Percentiles rank a stretch among this genome's conserved stretches.
These are phyloP conservation scores for Micromonas pusilla DNA, from an alignment of 139 green algal genomes.

Conservation along the genomic window DNA sequence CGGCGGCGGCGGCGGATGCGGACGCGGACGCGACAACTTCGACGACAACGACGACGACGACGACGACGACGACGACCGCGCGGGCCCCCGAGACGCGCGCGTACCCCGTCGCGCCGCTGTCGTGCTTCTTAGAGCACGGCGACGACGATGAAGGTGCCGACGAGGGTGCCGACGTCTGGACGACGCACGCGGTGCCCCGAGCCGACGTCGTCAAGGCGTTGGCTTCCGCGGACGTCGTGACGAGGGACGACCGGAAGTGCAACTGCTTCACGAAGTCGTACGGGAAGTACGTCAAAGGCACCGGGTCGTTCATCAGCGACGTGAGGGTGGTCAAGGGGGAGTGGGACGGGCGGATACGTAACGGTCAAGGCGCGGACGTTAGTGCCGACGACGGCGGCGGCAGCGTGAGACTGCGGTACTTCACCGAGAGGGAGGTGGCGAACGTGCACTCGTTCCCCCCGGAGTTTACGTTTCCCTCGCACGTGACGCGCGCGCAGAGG, in stretches of 20 bases:
- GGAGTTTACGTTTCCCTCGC: neutral
- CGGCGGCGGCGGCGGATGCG: too few relatives aligned
- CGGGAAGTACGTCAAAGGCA: neutral
- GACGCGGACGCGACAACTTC: too few relatives aligned
- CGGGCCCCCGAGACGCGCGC: too few relatives aligned
- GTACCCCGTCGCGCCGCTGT: neutral
- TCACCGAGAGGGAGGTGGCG: neutral
- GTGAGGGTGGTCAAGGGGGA: neutral
- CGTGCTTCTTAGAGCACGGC: neutral
- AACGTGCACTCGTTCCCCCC: neutral
- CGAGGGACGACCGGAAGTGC: neutral
- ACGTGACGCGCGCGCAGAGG: constrained; percentile 43
- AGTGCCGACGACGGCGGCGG: neutral
- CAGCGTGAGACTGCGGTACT: neutral
- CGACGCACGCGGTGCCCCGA: neutral
- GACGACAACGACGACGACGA: too few relatives aligned
- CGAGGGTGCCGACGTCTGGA: neutral
- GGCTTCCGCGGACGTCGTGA: neutral
- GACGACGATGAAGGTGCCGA: neutral
- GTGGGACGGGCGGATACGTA: neutral
- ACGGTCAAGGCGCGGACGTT: neutral
- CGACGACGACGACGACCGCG: too few relatives aligned
- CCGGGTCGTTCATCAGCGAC: neutral
- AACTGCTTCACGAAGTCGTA: neutral
- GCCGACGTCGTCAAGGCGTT: neutral